phyloP scores from a whole-genome alignment of 2,329 filamentous ascomycete genomes.

The Colletotrichum scovillei region DNA sequence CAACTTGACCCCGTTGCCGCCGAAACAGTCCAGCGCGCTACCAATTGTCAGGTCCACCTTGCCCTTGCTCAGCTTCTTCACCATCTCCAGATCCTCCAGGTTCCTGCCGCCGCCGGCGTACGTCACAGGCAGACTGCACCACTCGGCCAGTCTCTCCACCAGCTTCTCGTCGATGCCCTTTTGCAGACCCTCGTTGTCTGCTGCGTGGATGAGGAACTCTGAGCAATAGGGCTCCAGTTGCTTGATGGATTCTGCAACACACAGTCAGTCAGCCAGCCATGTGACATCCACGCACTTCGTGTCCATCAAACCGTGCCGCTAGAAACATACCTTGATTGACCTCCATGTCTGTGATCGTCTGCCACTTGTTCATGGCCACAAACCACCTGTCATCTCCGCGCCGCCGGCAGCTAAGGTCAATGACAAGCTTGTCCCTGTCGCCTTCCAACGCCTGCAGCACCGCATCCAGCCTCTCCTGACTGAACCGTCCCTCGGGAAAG shows the following conservation, averaged over 20 bases:
- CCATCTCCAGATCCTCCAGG: constrained; percentile 83
- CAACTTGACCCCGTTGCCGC: constrained; percentile 86
- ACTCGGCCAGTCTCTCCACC: constrained; percentile 79
- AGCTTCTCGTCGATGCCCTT: constrained; percentile 89
- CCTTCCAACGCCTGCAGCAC: constrained; percentile 79
- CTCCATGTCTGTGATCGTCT: constrained; percentile 96
- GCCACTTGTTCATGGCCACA: constrained; percentile 99
- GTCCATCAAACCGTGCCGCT: background rate
- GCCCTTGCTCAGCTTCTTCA: constrained; percentile 81
- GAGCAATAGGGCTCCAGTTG: constrained; percentile 90
- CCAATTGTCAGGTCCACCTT: constrained; percentile 95
- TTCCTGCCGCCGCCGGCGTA: constrained; percentile 94
- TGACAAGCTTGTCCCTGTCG: constrained; percentile 85
- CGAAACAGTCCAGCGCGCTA: constrained; percentile 96
- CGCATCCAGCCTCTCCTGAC: constrained; percentile 77
- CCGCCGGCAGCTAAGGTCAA: constrained; percentile 91
- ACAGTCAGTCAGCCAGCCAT: constrained; percentile 1
- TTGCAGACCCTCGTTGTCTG: constrained; percentile 95
- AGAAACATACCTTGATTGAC: constrained; percentile 75
- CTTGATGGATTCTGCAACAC: constrained; percentile 77
- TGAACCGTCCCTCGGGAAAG: constrained; percentile 87
- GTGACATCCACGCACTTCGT: background rate
- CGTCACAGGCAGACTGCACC: constrained; percentile 93
- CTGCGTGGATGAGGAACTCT: constrained; percentile 96
- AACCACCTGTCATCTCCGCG: constrained; percentile 82